Evolutionary conservation across 2,329 filamentous ascomycete genomes (phyloP), one percentile per base, ranked within the genome.

Genomic region (Mariannaea elegans): DNA sequence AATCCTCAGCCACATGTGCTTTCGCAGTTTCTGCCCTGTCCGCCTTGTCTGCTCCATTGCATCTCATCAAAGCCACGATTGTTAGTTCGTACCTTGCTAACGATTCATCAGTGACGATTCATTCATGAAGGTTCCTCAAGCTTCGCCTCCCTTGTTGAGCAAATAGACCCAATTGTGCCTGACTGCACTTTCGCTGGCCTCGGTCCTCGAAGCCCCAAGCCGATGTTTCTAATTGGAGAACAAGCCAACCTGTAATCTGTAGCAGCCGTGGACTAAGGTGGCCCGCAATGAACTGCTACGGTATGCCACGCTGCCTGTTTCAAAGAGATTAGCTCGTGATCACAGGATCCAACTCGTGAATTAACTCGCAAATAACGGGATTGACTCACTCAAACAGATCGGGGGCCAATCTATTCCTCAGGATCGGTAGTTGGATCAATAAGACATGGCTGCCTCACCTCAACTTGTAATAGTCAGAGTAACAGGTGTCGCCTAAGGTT

Each of bases 191-290:
- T 52, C 36, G 42, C 56, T 55, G 51, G 45, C 58, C 54, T 63
- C 31, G 44, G 52, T 58, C 57, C 50, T 19, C 41, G 18, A 46
- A 19, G 16, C 61, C 62, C 65, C 36, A 45, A 44, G 13, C 14
- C 14, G 47, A 53, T 53, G 59, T 47, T 69, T 53, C 66, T 69
- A 69, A 69, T 66, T 66, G 41, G 66, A 61, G 66, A 60, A 39
- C 56, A 51, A 21, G 38, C 42, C 57, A 47, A 45, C 32, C 5
- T n/a, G 12, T n/a, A 5, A 10, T 10, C 5, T 36, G 32, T 5
- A 3, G 18, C n/a, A 31, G 24, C 21, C 13, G 3, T 42, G 21
- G 32, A 45, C 56, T 47, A 31, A 36, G 38, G 39, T 49, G 16
- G 55, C 39, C 54, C 32, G 39, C 39, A 18, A 14, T 34, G 32